Conservation (phyloP, 441 rosid genomes). For the Pelargonium citronellum region DNA sequence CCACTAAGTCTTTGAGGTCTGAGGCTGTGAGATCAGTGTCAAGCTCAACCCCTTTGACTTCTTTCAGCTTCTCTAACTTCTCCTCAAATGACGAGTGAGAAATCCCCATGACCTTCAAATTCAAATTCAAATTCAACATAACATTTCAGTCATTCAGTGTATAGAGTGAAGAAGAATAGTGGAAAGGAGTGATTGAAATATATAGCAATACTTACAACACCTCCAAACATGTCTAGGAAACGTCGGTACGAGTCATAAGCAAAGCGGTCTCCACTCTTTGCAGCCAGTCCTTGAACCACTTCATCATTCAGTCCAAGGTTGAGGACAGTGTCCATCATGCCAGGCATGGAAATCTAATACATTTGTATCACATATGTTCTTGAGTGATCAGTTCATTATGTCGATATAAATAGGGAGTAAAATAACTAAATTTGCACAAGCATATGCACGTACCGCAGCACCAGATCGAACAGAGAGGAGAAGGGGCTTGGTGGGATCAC, state of each 20-base stretch:
- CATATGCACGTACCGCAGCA: slow-evolving; percentile 59
- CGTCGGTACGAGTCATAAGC: slow-evolving; percentile 87
- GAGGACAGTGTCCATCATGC: slow-evolving; percentile 98
- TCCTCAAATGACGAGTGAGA: slow-evolving; percentile 79
- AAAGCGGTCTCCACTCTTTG: slow-evolving; percentile 82
- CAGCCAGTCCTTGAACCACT: slow-evolving; percentile 67
- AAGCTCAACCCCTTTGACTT: slow-evolving; percentile 48
- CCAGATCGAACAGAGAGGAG: slow-evolving; percentile 98
- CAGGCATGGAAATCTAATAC: slow-evolving; percentile 85
- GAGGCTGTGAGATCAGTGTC: slow-evolving; percentile 61
- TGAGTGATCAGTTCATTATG: no score
- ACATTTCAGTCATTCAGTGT: no score
- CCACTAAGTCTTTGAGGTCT: slow-evolving; percentile 78
- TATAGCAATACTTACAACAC: slow-evolving; percentile 53
- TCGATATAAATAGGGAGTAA: no score
- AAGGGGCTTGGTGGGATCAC: slow-evolving; percentile 77
- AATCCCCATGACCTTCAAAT: slow-evolving; percentile 70
- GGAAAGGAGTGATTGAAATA: slow-evolving; percentile 2
- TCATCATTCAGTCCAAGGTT: slow-evolving; percentile 85
- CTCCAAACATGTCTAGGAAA: slow-evolving; percentile 91
- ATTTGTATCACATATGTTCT: no score
- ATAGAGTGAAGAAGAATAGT: no score
- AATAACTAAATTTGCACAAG: no score
- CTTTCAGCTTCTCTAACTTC: slow-evolving; percentile 65
- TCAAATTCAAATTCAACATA: slow-evolving; percentile 18